Percentiles rank a stretch among this genome's conserved stretches.
These are phyloP conservation scores for Mortierella sp. DNA, from an alignment of 371 early-diverging fungal species.

Conservation along the genomic window DNA sequence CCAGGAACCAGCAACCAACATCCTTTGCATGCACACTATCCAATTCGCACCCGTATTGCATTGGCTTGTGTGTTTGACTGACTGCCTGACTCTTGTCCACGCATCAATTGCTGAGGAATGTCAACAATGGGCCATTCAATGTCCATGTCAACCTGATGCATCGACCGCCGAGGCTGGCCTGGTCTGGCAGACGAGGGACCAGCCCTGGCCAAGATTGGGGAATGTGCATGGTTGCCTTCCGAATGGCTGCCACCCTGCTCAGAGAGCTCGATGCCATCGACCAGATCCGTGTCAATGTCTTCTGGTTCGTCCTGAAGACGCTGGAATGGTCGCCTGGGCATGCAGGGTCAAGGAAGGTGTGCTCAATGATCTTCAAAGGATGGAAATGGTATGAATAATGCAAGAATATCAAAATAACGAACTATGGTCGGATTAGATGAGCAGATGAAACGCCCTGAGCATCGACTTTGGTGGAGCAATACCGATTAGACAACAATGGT, in stretches of 20 bases:
- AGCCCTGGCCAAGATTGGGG: slow-evolving; percentile 6
- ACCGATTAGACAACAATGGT: too few relatives aligned
- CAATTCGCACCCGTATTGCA: slow-evolving; percentile 51
- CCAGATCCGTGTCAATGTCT: slow-evolving; percentile 29
- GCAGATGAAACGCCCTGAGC: too few relatives aligned
- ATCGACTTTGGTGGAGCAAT: too few relatives aligned
- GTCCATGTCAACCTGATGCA: slow-evolving; percentile 46
- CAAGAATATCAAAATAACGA: too few relatives aligned
- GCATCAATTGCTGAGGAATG: slow-evolving; percentile 56
- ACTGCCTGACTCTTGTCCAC: slow-evolving; percentile 33
- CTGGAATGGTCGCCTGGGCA: slow-evolving; percentile 26
- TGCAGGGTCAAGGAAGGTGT: too few relatives aligned
- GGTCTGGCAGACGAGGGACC: slow-evolving; percentile 2
- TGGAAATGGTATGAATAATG: too few relatives aligned
- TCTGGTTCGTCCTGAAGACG: slow-evolving; percentile 38
- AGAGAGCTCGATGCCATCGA: slow-evolving; percentile 23
- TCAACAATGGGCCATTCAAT: slow-evolving; percentile 57
- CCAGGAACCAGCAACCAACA: background rate
- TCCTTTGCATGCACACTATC: background rate
- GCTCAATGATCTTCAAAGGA: too few relatives aligned
- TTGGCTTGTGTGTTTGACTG: slow-evolving; percentile 53
- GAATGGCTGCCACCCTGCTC: slow-evolving; percentile 2
- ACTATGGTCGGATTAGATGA: too few relatives aligned
- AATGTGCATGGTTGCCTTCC: background rate
- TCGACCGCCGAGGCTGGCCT: slow-evolving; percentile 2